Percentiles rank a stretch among this genome's conserved stretches.
Conservation (phyloP, 306 rosid genomes). For the Crataegus laevigata region DNA sequence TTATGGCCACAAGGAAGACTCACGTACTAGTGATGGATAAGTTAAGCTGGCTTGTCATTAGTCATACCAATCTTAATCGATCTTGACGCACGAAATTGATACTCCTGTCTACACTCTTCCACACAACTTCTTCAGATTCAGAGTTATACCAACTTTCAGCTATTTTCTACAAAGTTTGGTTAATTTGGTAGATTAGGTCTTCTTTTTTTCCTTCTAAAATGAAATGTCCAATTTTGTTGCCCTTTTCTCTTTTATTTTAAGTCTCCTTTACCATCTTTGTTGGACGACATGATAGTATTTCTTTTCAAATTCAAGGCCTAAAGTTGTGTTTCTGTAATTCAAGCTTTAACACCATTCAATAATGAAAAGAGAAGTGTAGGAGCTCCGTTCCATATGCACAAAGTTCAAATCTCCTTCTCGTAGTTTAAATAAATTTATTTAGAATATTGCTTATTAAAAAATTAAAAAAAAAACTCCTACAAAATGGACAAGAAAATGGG, state of each 20-base stretch:
- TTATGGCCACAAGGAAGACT: too few species aligned
- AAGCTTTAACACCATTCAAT: too few species aligned
- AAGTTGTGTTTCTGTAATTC: neutral
- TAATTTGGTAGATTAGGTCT: neutral
- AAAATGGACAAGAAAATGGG: neutral
- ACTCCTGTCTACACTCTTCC: neutral
- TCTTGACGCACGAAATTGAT: neutral
- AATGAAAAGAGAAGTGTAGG: too few species aligned
- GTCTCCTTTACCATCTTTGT: neutral
- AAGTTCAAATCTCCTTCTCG: too few species aligned
- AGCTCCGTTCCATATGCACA: too few species aligned
- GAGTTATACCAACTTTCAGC: neutral
- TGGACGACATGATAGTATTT: neutral
- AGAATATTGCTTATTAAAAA: too few species aligned
- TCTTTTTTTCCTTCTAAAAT: neutral
- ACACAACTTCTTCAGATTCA: neutral
- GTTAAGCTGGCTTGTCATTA: too few species aligned
- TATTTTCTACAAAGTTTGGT: neutral
- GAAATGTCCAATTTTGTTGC: neutral
- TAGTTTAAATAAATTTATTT: too few species aligned
- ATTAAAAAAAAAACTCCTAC: neutral
- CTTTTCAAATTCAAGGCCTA: neutral
- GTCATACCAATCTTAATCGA: neutral
- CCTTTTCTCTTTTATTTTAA: neutral
- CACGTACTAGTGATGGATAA: too few species aligned